Percentiles rank a stretch among this genome's conserved stretches.
Conservation (phyloP, 805 yeast genomes). For the Metschnikowia santaceciliae region DNA sequence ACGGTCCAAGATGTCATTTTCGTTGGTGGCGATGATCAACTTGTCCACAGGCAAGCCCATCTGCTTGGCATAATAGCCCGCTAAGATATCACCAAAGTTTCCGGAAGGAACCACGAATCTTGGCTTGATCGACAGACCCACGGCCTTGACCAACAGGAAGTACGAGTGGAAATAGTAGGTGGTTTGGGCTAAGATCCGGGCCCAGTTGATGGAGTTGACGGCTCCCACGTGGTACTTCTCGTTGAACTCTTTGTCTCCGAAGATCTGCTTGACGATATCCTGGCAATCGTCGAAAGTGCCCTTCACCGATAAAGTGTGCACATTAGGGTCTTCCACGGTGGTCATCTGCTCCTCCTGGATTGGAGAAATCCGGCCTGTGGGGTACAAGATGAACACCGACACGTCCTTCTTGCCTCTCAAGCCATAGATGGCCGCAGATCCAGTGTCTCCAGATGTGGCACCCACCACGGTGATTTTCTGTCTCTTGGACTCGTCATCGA, state of each 20-base stretch:
- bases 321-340: conserved; percentile 86
- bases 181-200: conserved; percentile 95
- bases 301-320: conserved; percentile 89
- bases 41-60: conserved; percentile 93
- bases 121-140: conserved; percentile 35
- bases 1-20: conserved; percentile 91
- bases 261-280: conserved; percentile 88
- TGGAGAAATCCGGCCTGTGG: conserved; percentile 96
- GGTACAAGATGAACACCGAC: conserved; percentile 93
- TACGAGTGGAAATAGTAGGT: conserved; percentile 93
- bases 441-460: conserved; percentile 99
- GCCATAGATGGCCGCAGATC: conserved; percentile 98
- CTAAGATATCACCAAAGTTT: conserved; percentile 96
- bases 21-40: conserved; percentile 91
- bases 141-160: conserved; percentile 58
- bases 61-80: conserved; percentile 89
- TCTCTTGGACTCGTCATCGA: conserved; percentile 50
- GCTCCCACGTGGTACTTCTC: conserved; percentile 92
- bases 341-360: conserved; percentile 99
- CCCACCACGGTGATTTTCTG: conserved; percentile 94
- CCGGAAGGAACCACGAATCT: conserved; percentile 96
- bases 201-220: conserved; percentile 98
- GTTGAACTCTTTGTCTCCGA: conserved; percentile 87
- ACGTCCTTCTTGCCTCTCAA: conserved; percentile 95
- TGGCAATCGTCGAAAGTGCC: conserved; percentile 99